Conservation (phyloP, 805 yeast species). For the Wickerhamomyces silvicola region DNA sequence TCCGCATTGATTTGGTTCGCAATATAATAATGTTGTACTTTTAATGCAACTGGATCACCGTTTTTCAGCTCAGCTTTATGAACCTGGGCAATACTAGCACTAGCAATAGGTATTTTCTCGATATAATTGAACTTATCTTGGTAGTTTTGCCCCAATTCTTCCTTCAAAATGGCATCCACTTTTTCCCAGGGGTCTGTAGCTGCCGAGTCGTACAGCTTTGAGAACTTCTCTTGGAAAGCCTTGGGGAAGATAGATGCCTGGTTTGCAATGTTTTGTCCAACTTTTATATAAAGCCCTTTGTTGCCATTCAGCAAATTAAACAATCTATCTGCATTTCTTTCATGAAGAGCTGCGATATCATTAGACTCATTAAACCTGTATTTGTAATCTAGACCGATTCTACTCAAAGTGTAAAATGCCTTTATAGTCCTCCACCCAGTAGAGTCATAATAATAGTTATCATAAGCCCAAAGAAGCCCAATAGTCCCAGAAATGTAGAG, state of each 20-base stretch:
- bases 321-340: slow-evolving; percentile 46
- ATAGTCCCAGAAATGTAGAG: slow-evolving; percentile 5
- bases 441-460: slow-evolving; percentile 38
- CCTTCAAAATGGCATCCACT: slow-evolving; percentile 33
- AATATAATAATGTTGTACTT: slow-evolving; percentile 61
- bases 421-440: slow-evolving; percentile 45
- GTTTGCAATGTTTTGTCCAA: slow-evolving; percentile 76
- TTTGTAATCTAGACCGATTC: slow-evolving; percentile 59
- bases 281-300: slow-evolving; percentile 62
- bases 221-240: slow-evolving; percentile 53
- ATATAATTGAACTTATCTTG: slow-evolving; percentile 35
- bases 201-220: slow-evolving; percentile 59
- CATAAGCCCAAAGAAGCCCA: slow-evolving; percentile 25
- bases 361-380: slow-evolving; percentile 38
- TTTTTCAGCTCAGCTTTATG: slow-evolving; percentile 43
- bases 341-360: slow-evolving; percentile 52
- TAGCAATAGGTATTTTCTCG: slow-evolving; percentile 58
- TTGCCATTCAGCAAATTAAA: slow-evolving; percentile 38
- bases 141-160: slow-evolving; percentile 38
- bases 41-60: slow-evolving; percentile 55
- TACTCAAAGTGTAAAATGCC: slow-evolving; percentile 39
- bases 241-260: slow-evolving; percentile 65
- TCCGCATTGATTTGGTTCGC: slow-evolving; percentile 55
- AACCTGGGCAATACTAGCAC: slow-evolving; percentile 73
- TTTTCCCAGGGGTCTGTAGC: slow-evolving; percentile 49